phyloP scores from a whole-genome alignment of 352 stramenopile species.

The Elongisporangium anandrum region DNA sequence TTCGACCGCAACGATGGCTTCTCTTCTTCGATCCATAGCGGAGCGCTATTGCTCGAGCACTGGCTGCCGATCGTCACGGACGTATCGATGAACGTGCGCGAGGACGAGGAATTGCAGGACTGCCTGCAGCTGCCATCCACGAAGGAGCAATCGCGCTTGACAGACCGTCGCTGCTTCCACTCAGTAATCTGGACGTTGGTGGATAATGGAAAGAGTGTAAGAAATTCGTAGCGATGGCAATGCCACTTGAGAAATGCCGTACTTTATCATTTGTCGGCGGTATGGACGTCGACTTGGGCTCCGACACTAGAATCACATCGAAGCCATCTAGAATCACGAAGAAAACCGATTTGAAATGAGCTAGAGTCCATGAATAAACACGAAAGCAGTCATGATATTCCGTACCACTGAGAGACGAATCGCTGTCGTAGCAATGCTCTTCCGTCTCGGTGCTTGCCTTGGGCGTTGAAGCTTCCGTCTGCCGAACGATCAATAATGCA shows the following conservation, averaged over 20 bases:
- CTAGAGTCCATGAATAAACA: not conserved
- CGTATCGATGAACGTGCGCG: not conserved
- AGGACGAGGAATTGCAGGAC: not conserved
- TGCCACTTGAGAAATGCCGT: not conserved
- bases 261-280: not conserved
- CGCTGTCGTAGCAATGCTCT: not conserved
- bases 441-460: not conserved
- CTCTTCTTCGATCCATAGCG: not conserved
- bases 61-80: not conserved
- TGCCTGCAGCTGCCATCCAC: slow-evolving; percentile 18
- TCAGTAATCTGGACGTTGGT: slow-evolving; percentile 2
- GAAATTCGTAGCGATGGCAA: not conserved
- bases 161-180: slow-evolving; percentile 45
- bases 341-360: not conserved
- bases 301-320: not conserved
- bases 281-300: not conserved
- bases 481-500: not conserved
- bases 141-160: slow-evolving; percentile 62
- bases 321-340: not conserved
- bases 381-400: not conserved
- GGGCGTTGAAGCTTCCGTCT: not conserved
- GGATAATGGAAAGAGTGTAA: not conserved
- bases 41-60: not conserved
- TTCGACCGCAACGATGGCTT: not conserved
- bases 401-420: not conserved